Base-by-base conservation (phyloP, 129 eudicot genomes). In the Heracleum sosnowskyi region DNA sequence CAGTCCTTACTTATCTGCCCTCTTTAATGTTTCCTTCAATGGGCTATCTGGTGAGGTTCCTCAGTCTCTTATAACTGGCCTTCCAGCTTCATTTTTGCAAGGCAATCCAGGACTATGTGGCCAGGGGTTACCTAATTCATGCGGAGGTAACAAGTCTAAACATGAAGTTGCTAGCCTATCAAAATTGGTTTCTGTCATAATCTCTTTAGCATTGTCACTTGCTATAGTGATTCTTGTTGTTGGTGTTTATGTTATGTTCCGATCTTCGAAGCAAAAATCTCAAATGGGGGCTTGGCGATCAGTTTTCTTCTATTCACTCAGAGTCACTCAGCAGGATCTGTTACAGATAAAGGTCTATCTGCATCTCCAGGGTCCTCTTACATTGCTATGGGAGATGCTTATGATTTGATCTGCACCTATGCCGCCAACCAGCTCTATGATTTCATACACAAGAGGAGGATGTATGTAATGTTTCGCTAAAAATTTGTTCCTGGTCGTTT, bases 21-120 rank as follows among this genome's bases (percentile, higher is more conserved):
- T 93, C n/a, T 93, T 93, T 42, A 93, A 93, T 86, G 98, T 93
- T 0, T 93, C 98, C n/a, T 93, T 83, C 81, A 93, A 91, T 81
- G 75, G 77, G 75, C 79, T 93, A 45, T 91, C 97, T 0, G 98
- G 98, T 26, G 84, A 84, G 73, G 93, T 91, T 73, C 97, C 98
- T 11, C 68, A 74, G 11, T 73, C 87, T 4, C 69, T 91, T 33
- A 76, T 90, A 37, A 84, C 93, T 28, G 97, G 92, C 74, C 97
- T 91, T 77, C 98, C 98, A 8, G 98, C 98, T 34, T 89, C 96
- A 51, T 91, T 81, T 73, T 80, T 87, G 84, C 90, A 94, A 87
- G 98, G 98, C 79, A 94, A 94, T 72, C 93, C 97, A 0, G 88
- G 77, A 22, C 79, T 94, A 36, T 91, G 98, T 45, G 98, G 93